Conservation (phyloP, 257 asterid genomes). For the Gardenia jasminoides region DNA sequence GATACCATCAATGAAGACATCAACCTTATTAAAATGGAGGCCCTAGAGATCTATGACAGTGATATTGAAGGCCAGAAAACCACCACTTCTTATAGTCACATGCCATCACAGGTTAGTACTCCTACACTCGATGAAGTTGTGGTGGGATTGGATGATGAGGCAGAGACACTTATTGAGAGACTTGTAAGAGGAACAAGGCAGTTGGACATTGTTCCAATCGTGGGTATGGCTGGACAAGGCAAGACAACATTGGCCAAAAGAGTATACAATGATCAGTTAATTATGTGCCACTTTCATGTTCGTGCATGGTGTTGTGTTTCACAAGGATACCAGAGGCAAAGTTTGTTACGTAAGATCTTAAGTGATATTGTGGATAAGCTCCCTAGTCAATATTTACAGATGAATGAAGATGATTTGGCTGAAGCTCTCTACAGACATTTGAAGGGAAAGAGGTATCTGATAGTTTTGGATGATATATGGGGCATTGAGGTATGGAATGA, state of each 20-base stretch:
- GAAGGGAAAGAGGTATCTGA: no score
- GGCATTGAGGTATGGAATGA: neutral
- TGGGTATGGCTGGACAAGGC: neutral
- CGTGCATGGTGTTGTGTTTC: neutral
- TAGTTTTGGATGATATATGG: no score
- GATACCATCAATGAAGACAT: no score
- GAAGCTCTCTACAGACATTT: no score
- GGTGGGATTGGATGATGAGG: neutral
- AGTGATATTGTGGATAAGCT: neutral
- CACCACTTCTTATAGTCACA: no score
- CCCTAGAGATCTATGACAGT: no score
- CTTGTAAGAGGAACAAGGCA: neutral
- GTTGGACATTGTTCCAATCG: neutral
- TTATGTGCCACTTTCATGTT: neutral
- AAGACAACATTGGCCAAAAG: neutral
- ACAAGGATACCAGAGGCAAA: neutral
- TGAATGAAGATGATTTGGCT: no score
- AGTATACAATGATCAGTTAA: neutral
- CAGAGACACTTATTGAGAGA: neutral
- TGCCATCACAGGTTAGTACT: no score
- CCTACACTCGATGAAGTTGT: neutral
- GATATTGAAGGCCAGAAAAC: no score
- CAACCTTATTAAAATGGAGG: no score
- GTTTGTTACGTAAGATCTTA: no score
- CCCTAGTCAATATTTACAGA: neutral